Conservation (phyloP, 176 grass and related monocot genomes). For the maize (Zea mays) region DNA sequence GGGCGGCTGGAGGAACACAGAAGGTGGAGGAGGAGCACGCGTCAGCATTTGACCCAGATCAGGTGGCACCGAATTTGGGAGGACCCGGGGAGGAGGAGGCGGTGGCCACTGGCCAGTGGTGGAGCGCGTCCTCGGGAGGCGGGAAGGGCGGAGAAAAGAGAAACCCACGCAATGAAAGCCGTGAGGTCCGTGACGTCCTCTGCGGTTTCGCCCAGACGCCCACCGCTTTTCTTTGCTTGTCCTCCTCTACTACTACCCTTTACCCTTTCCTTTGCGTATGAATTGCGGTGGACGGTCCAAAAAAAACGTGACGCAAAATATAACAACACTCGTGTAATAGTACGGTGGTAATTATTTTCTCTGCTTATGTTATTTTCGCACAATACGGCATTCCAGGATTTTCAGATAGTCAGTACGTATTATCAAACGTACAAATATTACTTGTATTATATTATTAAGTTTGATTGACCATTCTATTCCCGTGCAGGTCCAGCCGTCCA, state of each 20-base stretch:
- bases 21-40: neutral
- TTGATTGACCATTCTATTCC: neutral
- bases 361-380: neutral
- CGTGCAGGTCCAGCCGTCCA: neutral
- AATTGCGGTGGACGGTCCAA: neutral
- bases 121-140: conserved; percentile 36
- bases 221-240: neutral
- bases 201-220: neutral
- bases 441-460: neutral
- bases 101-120: conserved; percentile 12
- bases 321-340: too few species aligned
- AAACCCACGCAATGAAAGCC: neutral
- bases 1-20: conserved; percentile 26
- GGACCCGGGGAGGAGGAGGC: neutral
- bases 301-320: neutral
- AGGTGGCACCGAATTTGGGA: neutral
- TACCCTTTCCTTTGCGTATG: neutral
- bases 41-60: neutral
- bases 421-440: neutral
- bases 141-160: neutral
- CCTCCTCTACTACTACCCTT: neutral
- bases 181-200: neutral
- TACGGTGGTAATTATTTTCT: neutral
- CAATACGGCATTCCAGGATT: neutral
- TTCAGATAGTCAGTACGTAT: neutral